A percentile compares a stretch with the other conserved stretches of the same genome.
Conservation (phyloP, 306 rosid genomes). For the Sicyos baderoa region DNA sequence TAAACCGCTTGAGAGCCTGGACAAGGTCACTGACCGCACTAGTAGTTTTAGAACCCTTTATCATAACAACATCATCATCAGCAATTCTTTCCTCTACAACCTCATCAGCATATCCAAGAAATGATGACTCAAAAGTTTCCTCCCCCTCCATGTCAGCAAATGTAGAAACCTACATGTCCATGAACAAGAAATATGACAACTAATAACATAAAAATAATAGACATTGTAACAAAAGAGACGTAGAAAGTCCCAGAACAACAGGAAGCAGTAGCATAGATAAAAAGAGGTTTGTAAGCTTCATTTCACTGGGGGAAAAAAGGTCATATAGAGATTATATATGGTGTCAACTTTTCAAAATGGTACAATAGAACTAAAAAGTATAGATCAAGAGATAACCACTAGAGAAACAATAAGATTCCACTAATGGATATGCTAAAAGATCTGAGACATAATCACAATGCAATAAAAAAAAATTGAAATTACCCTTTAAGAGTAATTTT, state of each 20-base stretch:
- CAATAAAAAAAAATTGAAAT: no score
- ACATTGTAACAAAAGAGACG: background rate
- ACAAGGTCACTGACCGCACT: conserved; percentile 64
- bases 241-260: background rate
- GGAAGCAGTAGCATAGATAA: no score
- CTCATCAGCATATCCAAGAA: conserved; percentile 92
- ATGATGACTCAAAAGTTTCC: conserved; percentile 85
- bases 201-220: conserved; percentile 7
- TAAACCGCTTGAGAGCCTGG: conserved; percentile 9
- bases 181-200: conserved; percentile 10
- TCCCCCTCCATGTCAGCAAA: conserved; percentile 99
- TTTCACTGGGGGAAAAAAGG: no score
- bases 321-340: no score
- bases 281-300: no score
- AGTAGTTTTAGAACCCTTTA: conserved; percentile 79
- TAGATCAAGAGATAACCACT: background rate
- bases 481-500: no score
- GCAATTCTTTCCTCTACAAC: conserved; percentile 93
- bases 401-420: background rate
- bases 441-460: no score
- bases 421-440: background rate
- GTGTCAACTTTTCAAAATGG: background rate
- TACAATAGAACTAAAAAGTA: background rate
- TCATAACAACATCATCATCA: conserved; percentile 81
- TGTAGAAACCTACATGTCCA: conserved; percentile 64